Evolutionary conservation across 805 yeast genomes (phyloP).

Genomic region (Saccharomycopsis babjevae): DNA sequence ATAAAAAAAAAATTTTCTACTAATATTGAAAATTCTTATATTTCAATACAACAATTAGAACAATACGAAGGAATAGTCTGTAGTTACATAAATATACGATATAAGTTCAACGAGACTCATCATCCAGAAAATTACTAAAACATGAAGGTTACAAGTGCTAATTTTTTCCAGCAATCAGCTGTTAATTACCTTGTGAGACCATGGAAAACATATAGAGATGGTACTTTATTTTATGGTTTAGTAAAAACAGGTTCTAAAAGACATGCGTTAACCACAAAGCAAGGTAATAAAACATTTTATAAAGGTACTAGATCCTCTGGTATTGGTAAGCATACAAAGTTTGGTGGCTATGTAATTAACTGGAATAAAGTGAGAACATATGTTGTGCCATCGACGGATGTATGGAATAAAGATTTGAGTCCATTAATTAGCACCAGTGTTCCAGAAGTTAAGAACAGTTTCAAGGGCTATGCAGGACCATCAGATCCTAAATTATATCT

Average conservation of each 20-base stretch:
- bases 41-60: not conserved
- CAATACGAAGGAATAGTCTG: not conserved
- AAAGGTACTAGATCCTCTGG: conserved; percentile 97
- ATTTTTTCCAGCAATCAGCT: conserved; percentile 38
- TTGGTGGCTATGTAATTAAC: conserved; percentile 67
- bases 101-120: not conserved
- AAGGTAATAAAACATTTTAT: conserved; percentile 88
- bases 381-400: conserved; percentile 52
- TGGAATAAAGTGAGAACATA: conserved; percentile 86
- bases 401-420: conserved; percentile 38
- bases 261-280: conserved; percentile 76
- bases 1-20: not conserved
- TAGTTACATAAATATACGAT: too few relatives aligned
- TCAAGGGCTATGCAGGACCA: conserved; percentile 63
- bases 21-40: not conserved
- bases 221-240: conserved; percentile 72
- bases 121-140: not conserved
- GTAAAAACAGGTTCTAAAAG: conserved; percentile 76
- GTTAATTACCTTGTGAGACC: conserved; percentile 58
- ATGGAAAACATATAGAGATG: conserved; percentile 80
- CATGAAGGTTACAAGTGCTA: conserved; percentile 43
- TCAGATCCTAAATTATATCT: conserved; percentile 65
- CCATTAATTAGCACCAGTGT: conserved; percentile 72
- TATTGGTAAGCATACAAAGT: conserved; percentile 67
- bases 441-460: conserved; percentile 60